phyloP scores from a whole-genome alignment of 2,329 filamentous ascomycete genomes.

The Mycogone perniciosa region DNA sequence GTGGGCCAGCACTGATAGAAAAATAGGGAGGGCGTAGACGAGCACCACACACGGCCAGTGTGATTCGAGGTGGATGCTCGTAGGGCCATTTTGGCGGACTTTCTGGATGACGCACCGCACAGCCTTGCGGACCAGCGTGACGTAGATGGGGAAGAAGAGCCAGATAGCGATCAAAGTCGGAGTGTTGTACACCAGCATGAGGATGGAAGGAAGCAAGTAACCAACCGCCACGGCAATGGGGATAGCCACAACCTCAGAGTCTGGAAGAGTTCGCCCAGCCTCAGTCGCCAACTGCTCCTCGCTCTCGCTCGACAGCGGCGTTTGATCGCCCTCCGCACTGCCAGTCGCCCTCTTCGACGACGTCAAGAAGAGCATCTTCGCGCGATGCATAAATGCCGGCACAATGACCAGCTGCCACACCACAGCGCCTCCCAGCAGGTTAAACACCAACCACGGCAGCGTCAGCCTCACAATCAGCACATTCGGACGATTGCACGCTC shows the following conservation, averaged over 20 bases:
- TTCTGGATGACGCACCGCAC: conserved; percentile 25
- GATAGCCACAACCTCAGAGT: conserved; percentile 52
- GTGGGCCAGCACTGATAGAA: conserved; percentile 39
- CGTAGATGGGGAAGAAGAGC: conserved; percentile 48
- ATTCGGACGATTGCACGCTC: conserved; percentile 34
- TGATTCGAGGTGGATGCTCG: conserved; percentile 38
- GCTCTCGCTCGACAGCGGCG: conserved; percentile 3
- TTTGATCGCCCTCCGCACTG: conserved; percentile 51
- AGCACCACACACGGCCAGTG: conserved; percentile 30
- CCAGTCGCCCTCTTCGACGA: conserved; percentile 25
- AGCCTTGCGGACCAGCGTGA: conserved; percentile 36
- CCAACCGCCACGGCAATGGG: conserved; percentile 42
- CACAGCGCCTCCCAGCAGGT: conserved; percentile 42
- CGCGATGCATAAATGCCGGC: conserved; percentile 41
- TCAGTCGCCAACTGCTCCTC: conserved; percentile 10
- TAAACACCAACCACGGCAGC: conserved; percentile 41
- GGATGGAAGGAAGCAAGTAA: conserved; percentile 39
- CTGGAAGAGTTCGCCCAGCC: conserved; percentile 32
- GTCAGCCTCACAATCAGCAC: conserved; percentile 33
- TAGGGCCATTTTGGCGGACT: conserved; percentile 21
- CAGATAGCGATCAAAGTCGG: conserved; percentile 37
- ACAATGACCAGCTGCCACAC: conserved; percentile 47
- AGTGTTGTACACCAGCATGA: conserved; percentile 39
- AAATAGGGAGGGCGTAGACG: conserved; percentile 40
- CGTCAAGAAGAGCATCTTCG: conserved; percentile 30